A percentile compares a stretch with the other conserved stretches of the same genome.
Evolutionary conservation across 2,329 filamentous ascomycete species (phyloP).

Genomic region (Alternaria arbusti): DNA sequence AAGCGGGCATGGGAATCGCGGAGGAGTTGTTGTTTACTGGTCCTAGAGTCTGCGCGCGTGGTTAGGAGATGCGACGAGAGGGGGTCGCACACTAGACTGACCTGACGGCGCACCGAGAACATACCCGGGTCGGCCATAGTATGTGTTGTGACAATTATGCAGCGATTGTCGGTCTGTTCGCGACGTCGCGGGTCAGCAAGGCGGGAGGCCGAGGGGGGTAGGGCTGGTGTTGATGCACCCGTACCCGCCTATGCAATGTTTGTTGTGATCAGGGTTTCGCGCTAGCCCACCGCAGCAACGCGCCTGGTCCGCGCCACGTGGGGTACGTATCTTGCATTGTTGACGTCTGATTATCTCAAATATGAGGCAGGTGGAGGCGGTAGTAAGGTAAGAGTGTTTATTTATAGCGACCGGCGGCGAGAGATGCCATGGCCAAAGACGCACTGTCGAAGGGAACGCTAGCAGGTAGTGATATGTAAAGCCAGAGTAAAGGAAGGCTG

Average conservation of each 20-base stretch:
- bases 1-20: constrained; percentile 86
- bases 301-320: constrained; percentile 15
- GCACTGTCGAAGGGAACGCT: constrained; percentile 30
- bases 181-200: neutral
- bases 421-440: constrained; percentile 18
- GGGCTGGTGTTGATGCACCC: constrained; percentile 26
- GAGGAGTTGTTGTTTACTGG: constrained; percentile 78
- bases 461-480: constrained; percentile 15
- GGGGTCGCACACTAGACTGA: constrained; percentile 54
- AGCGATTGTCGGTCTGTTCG: neutral
- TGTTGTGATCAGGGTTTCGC: constrained; percentile 34
- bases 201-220: constrained; percentile 6
- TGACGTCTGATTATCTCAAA: constrained; percentile 2
- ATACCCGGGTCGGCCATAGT: constrained; percentile 62
- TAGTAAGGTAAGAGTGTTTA: neutral
- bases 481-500: constrained; percentile 4
- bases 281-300: constrained; percentile 35
- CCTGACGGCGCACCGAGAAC: constrained; percentile 92
- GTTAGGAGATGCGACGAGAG: constrained; percentile 20
- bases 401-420: constrained; percentile 17
- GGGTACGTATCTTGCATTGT: constrained; percentile 9
- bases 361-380: neutral
- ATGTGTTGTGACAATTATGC: constrained; percentile 10
- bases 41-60: constrained; percentile 73
- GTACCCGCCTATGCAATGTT: constrained; percentile 27